phyloP scores from a whole-genome alignment of 352 stramenopile species.

The Elongisporangium prolatum region DNA sequence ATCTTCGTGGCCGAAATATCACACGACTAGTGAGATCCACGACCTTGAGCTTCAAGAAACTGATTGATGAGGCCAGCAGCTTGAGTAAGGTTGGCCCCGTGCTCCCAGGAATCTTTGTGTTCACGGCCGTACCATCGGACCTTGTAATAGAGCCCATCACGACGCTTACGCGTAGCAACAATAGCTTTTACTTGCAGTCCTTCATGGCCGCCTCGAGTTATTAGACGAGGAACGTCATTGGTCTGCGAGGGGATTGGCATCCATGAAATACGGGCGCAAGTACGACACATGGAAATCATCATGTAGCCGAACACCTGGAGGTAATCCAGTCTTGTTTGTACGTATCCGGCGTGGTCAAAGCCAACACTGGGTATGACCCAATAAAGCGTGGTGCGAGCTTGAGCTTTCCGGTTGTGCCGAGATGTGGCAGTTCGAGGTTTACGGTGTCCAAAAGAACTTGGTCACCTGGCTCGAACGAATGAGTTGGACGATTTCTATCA shows the following conservation, averaged over 20 bases:
- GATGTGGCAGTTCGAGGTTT: slow-evolving; percentile 9
- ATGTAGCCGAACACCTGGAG: slow-evolving; percentile 8
- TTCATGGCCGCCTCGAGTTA: too few species aligned
- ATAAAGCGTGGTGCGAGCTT: slow-evolving; percentile 15
- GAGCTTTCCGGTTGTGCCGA: slow-evolving; percentile 5
- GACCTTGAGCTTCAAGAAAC: too few species aligned
- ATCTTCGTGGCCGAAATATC: too few species aligned
- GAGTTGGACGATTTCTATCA: slow-evolving; percentile 5
- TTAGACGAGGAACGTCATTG: too few species aligned
- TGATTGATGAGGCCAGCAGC: too few species aligned
- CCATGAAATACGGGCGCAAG: slow-evolving; percentile 5
- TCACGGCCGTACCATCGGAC: too few species aligned
- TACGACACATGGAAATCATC: slow-evolving; percentile 17
- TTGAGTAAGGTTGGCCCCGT: too few species aligned
- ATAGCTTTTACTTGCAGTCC: too few species aligned
- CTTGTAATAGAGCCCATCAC: too few species aligned
- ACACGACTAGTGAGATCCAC: too few species aligned
- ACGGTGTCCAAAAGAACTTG: slow-evolving; percentile 15
- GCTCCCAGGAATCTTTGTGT: too few species aligned
- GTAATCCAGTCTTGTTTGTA: slow-evolving; percentile 9
- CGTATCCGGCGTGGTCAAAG: slow-evolving; percentile 3
- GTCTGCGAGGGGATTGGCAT: slow-evolving; percentile 8
- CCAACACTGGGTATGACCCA: slow-evolving; percentile 8
- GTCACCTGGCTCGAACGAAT: slow-evolving; percentile 10
- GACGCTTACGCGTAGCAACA: too few species aligned